Evolutionary conservation across 208 protist species (phyloP), one percentile per base, ranked within the genome.

Genomic region (Angomonas deanei): DNA sequence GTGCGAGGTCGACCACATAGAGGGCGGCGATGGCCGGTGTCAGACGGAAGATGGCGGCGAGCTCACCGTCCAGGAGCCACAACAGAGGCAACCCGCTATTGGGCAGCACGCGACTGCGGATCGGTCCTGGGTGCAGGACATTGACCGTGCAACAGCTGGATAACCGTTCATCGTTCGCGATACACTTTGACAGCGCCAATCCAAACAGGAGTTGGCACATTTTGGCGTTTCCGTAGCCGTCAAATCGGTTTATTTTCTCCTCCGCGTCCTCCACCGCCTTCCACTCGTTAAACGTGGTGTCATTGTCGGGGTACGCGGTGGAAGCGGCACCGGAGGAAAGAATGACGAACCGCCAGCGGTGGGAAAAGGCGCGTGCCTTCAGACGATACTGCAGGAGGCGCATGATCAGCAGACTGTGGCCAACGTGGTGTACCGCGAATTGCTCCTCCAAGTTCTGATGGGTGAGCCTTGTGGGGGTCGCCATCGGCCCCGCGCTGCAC

Each of bases 201-300:
- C 77, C 70, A 61, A 87, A 91, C 27, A 91, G 70, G 59, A 87
- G 62, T 67, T 74, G 78, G 42, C 74, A 85, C 84, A 85, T 91
- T 56, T 84, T 81, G 15, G 78, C 80, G 36, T 74, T 74, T 28
- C 78, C 63, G 68, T 79, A 85, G 15, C 68, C 66, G 46, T 66
- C 34, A 47, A 81, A 88, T 26, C 67, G 70, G 62, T 67, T 75
- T 32, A 75, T 70, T 36, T 57, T 42, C 21, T 10, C 10, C 26
- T 47, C 30, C 46, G 78, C 59, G 33, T 72, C 65, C 24, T 31
- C 63, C 27, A 49, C 31, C 49, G 49, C 64, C 11, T 34, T 48
- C 64, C 70, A 78, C 30, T 68, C 48, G 15, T 62, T 47, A 59
- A 86, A 86, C 0, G 72, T 76, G 23, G 58, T 69, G 17, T 53